Conservation (phyloP, 31 red algal genomes). For the Odonthalia washingtoniensis region DNA sequence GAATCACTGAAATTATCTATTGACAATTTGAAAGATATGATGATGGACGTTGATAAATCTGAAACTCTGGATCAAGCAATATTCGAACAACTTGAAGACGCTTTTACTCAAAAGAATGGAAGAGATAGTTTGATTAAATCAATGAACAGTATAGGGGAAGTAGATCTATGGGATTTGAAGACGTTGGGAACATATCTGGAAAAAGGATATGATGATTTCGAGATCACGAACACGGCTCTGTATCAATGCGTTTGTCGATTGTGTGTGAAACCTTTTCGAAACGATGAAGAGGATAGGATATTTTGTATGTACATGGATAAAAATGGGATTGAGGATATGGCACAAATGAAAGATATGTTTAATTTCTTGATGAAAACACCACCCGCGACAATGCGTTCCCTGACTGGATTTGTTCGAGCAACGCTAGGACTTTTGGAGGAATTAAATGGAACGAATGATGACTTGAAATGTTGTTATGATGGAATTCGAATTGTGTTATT, state of each 20-base stretch:
- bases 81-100: too few relatives aligned
- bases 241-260: background rate
- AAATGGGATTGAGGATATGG: background rate
- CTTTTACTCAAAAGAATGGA: too few relatives aligned
- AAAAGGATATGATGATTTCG: conserved; percentile 26
- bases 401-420: conserved; percentile 25
- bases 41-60: background rate
- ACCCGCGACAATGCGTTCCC: conserved; percentile 27
- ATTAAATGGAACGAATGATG: background rate
- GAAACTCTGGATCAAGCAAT: background rate
- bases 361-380: too few relatives aligned
- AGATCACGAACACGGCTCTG: background rate
- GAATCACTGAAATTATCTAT: background rate
- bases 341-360: too few relatives aligned
- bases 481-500: conserved; percentile 43
- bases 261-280: conserved; percentile 39
- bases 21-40: background rate
- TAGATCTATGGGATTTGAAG: background rate
- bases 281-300: conserved; percentile 28
- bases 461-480: too few relatives aligned
- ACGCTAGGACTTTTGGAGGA: background rate
- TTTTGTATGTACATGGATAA: conserved; percentile 29
- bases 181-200: conserved; percentile 4
- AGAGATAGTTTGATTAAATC: too few relatives aligned
- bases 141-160: too few relatives aligned